A percentile compares a stretch with the other conserved stretches of the same genome.
phyloP scores from a whole-genome alignment of 495 filamentous ascomycete genomes.

The Penicillium nucicola region DNA sequence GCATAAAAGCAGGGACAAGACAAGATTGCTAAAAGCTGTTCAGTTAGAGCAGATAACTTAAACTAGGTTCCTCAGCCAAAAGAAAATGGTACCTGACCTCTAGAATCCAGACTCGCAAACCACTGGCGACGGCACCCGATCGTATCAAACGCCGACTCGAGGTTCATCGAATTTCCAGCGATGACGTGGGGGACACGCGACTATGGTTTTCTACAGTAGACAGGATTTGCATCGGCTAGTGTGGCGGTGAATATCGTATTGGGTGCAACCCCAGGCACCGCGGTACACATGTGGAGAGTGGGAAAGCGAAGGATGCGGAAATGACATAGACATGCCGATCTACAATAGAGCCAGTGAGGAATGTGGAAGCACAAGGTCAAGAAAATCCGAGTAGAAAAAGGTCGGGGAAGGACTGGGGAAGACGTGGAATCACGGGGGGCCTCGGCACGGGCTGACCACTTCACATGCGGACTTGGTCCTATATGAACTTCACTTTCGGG shows the following conservation, averaged over 20 bases:
- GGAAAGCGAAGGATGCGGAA: not conserved
- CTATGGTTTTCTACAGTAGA: conserved; percentile 1
- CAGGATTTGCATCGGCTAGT: conserved; percentile 9
- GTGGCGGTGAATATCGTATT: conserved; percentile 24
- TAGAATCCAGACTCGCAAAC: conserved; percentile 33
- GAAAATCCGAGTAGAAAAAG: too few relatives aligned
- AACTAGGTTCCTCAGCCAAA: too few relatives aligned
- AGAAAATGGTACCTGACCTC: conserved; percentile 13
- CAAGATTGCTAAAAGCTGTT: too few relatives aligned
- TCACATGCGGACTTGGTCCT: conserved; percentile 21
- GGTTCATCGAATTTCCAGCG: conserved; percentile 36
- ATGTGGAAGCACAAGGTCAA: too few relatives aligned
- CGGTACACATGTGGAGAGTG: conserved; percentile 6
- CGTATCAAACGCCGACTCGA: conserved; percentile 43
- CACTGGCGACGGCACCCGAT: conserved; percentile 35
- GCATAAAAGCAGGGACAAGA: too few relatives aligned
- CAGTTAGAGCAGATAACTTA: too few relatives aligned
- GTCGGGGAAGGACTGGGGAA: not conserved
- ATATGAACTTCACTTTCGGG: not conserved
- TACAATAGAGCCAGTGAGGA: not conserved
- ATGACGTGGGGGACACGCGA: conserved; percentile 17
- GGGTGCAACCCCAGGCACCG: conserved; percentile 9
- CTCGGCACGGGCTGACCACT: conserved; percentile 15
- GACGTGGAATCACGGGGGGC: conserved; percentile 10
- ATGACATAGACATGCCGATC: not conserved